A percentile compares a stretch with the other conserved stretches of the same genome.
phyloP scores from a whole-genome alignment of 352 stramenopile genomes.

The Pythium monospermum region DNA sequence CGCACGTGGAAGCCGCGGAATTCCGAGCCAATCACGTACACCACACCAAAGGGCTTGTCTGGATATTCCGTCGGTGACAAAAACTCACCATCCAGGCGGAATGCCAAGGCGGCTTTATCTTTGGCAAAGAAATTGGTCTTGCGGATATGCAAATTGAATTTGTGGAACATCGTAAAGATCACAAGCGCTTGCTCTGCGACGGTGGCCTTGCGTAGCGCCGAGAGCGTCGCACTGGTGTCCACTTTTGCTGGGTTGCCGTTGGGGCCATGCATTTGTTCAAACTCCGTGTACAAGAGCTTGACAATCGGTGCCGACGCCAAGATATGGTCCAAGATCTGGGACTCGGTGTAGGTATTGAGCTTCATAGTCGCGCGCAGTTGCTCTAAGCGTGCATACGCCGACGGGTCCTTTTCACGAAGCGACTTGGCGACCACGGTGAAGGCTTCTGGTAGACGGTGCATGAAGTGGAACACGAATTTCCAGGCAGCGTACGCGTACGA shows the following conservation, averaged over 20 bases:
- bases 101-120: constrained; percentile 68
- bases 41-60: constrained; percentile 90
- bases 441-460: constrained; percentile 76
- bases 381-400: constrained; percentile 69
- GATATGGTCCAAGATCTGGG: constrained; percentile 84
- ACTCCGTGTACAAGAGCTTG: constrained; percentile 77
- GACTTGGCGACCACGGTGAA: constrained; percentile 78
- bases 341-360: constrained; percentile 85
- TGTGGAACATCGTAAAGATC: constrained; percentile 81
- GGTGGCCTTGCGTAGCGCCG: constrained; percentile 64
- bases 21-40: constrained; percentile 93
- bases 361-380: constrained; percentile 81
- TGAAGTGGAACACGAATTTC: constrained; percentile 89
- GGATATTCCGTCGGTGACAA: constrained; percentile 67
- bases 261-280: constrained; percentile 62
- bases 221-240: constrained; percentile 53
- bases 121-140: constrained; percentile 87
- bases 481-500: constrained; percentile 82
- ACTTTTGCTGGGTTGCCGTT: constrained; percentile 27
- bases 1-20: constrained; percentile 98
- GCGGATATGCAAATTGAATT: constrained; percentile 76
- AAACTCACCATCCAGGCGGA: constrained; percentile 74
- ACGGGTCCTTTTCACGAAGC: constrained; percentile 67
- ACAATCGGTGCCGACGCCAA: constrained; percentile 61
- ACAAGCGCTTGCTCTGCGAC: constrained; percentile 66